Evolutionary conservation across 345 rosid species (phyloP).

Genomic region (Eucalyptus sideroxylon): DNA sequence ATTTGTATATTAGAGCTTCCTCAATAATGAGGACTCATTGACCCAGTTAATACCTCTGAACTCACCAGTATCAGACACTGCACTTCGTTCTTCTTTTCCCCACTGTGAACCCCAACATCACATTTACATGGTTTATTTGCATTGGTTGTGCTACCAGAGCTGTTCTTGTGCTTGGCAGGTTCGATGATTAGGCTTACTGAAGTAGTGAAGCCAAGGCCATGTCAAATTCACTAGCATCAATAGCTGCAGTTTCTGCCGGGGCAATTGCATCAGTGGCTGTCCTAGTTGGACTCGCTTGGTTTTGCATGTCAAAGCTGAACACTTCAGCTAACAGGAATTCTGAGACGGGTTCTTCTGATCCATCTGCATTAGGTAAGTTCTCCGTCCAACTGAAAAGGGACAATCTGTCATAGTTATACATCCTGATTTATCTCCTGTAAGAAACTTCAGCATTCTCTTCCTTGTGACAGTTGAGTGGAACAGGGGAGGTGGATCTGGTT

Average conservation of each 20-base stretch:
- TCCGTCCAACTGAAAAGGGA: not conserved
- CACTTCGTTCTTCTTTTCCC: not conserved
- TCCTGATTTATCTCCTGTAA: not conserved
- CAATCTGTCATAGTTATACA: not conserved
- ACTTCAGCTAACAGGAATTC: conserved; percentile 17
- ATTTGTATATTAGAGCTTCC: not conserved
- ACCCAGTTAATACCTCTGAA: not conserved
- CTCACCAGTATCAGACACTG: not conserved
- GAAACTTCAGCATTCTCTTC: not conserved
- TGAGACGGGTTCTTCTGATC: conserved; percentile 52
- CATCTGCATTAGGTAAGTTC: conserved; percentile 31
- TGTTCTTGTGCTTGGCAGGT: conserved; percentile 5
- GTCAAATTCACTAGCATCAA: conserved; percentile 18
- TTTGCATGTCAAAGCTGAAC: conserved; percentile 20
- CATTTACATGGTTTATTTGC: not conserved
- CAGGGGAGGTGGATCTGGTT: conserved; percentile 19
- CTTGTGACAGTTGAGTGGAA: conserved; percentile 22
- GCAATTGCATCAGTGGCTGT: conserved; percentile 15
- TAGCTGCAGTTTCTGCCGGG: conserved; percentile 34
- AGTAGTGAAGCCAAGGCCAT: conserved; percentile 5
- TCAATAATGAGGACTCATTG: not conserved
- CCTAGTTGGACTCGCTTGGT: conserved; percentile 17
- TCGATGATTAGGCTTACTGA: conserved; percentile 14
- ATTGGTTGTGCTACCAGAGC: not conserved
- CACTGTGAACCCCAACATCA: not conserved